Conservation (phyloP, 1,139 yeast species). For the Pichia sp. region DNA sequence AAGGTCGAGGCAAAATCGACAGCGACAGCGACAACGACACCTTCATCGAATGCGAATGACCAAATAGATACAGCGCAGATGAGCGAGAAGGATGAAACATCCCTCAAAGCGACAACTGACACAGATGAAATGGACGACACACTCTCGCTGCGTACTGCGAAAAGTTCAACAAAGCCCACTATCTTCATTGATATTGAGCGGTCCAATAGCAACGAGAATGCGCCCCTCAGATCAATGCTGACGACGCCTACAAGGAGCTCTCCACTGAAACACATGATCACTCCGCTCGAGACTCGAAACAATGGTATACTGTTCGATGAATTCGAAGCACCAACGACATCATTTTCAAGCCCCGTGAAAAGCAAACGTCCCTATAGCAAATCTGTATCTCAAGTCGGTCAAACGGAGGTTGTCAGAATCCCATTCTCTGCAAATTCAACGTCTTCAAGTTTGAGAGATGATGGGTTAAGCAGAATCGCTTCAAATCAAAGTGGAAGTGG, state of each 20-base stretch:
- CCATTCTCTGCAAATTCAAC: neutral
- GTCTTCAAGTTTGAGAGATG: constrained; percentile 3
- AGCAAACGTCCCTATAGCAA: constrained; percentile 46
- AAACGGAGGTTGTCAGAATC: constrained; percentile 16
- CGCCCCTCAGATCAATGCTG: too few relatives aligned
- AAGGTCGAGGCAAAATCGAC: too few relatives aligned
- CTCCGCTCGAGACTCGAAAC: neutral
- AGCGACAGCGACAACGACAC: too few relatives aligned
- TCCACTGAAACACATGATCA: constrained; percentile 9
- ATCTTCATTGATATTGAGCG: too few relatives aligned
- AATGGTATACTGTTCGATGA: neutral
- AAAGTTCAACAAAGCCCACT: too few relatives aligned
- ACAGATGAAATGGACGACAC: neutral
- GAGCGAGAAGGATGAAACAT: too few relatives aligned
- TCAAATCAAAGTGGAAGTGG: constrained; percentile 9
- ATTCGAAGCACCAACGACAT: constrained; percentile 4
- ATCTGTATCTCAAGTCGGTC: constrained; percentile 47
- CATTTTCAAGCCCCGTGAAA: constrained; percentile 5
- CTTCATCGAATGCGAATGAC: too few relatives aligned
- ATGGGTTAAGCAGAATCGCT: constrained; percentile 3
- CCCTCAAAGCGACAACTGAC: neutral
- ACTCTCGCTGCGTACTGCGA: too few relatives aligned
- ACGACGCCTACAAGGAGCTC: constrained; percentile 7
- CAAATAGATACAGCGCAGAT: too few relatives aligned
- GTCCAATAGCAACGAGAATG: too few relatives aligned